Evolutionary conservation across 179 eudicot species (phyloP), one percentile per base, ranked within the genome.

Genomic region (Vitellaria paradoxa): DNA sequence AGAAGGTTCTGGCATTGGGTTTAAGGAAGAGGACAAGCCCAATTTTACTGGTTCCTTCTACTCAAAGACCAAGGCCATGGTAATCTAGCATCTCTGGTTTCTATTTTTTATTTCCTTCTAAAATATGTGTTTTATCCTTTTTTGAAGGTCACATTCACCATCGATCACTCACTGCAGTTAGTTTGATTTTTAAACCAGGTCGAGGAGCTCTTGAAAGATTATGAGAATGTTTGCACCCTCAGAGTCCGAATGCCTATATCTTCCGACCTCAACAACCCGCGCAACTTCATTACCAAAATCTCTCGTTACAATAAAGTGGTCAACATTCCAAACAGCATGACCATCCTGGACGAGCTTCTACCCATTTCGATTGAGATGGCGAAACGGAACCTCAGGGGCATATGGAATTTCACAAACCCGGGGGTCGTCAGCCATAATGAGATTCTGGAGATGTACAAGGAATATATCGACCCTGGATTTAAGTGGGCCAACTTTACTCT

Each of bases 11-110:
- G 92, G 97, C 45, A 89, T 94, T 67, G 98, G 98, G 68, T 94
- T 80, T 57, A 94, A 91, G 87, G 98, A 93, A 81, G 97, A 92
- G 80, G 98, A 93, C 80, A 93, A 68, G 52, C 94, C 98, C n/a
- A 93, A 94, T 81, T 94, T 92, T 80, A 53, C 63, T 9, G 97
- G 98, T 7, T 94, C 97, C 10, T 94, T 85, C 87, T 94, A 94
- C 82, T 94, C 98, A 62, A 93, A 93, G 87, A 92, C 98, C 74
- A 93, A 93, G 79, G 98, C 98, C 64, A 93, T 93, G 98, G 98
- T 93, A 90, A 83, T 9, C 30, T 68, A 68, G 37, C 70, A 61
- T 42, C 24, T 75, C 30, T 21, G 18, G 11, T 11, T 65, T 72
- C 52, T 30, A 26, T 75, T 21, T 14, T 30, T 30, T 30, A 30